phyloP scores from a whole-genome alignment of 2,329 filamentous ascomycete genomes.

The Colletotrichum sp. region DNA sequence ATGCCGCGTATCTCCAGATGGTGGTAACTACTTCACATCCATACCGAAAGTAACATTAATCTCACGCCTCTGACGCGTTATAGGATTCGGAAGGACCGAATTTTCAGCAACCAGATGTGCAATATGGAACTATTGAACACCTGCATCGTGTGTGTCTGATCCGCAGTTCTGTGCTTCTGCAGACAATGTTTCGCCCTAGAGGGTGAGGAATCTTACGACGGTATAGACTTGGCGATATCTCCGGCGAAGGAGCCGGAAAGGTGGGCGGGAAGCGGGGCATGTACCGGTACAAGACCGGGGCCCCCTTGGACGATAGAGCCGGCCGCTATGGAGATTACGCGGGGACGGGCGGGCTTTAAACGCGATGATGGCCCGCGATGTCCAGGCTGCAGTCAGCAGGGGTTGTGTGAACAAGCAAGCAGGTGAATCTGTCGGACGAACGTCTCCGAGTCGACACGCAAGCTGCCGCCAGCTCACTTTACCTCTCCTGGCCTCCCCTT shows the following conservation, averaged over 20 bases:
- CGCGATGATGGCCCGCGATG: neutral
- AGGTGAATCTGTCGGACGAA: neutral
- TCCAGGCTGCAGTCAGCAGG: neutral
- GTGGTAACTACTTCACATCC: neutral
- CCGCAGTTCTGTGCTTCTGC: neutral
- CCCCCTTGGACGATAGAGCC: neutral
- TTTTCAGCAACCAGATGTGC: neutral
- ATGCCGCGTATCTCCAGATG: neutral
- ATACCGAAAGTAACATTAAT: neutral
- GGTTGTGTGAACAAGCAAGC: neutral
- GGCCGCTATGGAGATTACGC: neutral
- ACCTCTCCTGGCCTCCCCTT: neutral
- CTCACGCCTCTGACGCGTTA: neutral
- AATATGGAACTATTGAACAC: neutral
- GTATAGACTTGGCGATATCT: neutral
- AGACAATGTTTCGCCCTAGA: neutral
- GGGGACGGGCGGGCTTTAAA: neutral
- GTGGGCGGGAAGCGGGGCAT: slow-evolving; percentile 15
- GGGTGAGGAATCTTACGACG: neutral
- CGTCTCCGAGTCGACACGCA: neutral
- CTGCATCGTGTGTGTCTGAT: neutral
- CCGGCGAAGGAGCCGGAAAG: neutral
- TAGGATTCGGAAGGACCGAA: neutral
- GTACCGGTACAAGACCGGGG: slow-evolving; percentile 20
- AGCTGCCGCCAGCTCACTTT: neutral